Conservation (phyloP, 805 yeast species). For the Ascoidea tarda region DNA sequence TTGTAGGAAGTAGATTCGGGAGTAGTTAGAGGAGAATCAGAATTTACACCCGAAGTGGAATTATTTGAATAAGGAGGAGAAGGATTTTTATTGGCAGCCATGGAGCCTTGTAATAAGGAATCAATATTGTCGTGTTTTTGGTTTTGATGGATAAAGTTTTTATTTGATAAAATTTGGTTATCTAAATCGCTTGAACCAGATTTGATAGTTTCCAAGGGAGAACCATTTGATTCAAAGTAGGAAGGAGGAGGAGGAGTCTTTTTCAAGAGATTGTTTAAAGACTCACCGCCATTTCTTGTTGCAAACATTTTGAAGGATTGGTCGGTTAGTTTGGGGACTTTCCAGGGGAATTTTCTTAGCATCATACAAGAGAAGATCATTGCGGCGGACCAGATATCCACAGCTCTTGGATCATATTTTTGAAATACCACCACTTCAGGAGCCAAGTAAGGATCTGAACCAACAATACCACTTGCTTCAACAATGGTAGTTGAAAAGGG, state of each 20-base stretch:
- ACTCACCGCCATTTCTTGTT: constrained; percentile 52
- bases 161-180: not conserved
- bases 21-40: constrained; percentile 11
- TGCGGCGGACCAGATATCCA: constrained; percentile 88
- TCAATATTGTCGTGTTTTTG: not conserved
- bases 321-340: constrained; percentile 73
- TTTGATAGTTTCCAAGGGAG: not conserved
- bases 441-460: constrained; percentile 81
- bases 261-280: constrained; percentile 48
- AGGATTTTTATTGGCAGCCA: not conserved
- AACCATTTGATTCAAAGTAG: constrained; percentile 3
- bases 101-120: not conserved
- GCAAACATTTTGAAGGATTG: constrained; percentile 75
- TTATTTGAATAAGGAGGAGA: not conserved
- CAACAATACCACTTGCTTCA: constrained; percentile 75
- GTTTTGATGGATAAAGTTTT: not conserved
- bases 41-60: not conserved
- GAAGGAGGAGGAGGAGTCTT: constrained; percentile 33
- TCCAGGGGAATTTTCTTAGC: constrained; percentile 88
- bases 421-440: constrained; percentile 82
- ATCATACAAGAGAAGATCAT: constrained; percentile 89
- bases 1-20: constrained; percentile 3
- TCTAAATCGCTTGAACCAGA: not conserved
- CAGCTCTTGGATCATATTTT: constrained; percentile 84
- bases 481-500: constrained; percentile 64